A percentile compares a stretch with the other conserved stretches of the same genome.
Conservation (phyloP, 768 basidiomycete species). For the Suillus weaverae region DNA sequence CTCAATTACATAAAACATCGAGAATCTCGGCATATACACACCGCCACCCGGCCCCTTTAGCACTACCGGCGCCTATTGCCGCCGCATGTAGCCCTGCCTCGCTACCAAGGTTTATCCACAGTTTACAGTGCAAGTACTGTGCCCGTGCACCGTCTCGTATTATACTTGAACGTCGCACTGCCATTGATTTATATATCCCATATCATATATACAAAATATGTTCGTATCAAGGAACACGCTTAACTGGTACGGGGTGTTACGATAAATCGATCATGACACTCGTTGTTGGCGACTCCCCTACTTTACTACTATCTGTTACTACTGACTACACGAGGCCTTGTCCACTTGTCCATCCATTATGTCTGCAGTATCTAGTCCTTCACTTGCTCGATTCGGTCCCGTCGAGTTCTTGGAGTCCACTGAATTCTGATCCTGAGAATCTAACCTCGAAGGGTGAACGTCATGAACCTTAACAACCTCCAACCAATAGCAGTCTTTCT, state of each 20-base stretch:
- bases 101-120: background rate
- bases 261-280: background rate
- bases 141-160: too few species aligned
- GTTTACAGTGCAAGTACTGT: too few species aligned
- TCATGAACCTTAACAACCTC: background rate
- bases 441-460: background rate
- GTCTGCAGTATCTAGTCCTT: background rate
- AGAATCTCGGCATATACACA: background rate
- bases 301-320: background rate
- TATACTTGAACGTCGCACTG: background rate
- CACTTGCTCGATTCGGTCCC: background rate
- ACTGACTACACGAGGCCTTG: background rate
- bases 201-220: background rate
- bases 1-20: conserved; percentile 1
- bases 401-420: background rate
- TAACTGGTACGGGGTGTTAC: background rate
- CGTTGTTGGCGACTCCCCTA: background rate
- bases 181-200: background rate
- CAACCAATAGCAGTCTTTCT: background rate
- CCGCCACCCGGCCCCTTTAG: background rate
- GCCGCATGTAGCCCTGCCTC: background rate
- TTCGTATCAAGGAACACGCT: conserved; percentile 8
- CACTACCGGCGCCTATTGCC: background rate
- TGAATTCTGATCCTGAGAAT: background rate
- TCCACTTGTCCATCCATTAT: background rate